Evolutionary conservation across 2,329 filamentous ascomycete genomes (phyloP).

Genomic region (Zymoseptoria crescenta): DNA sequence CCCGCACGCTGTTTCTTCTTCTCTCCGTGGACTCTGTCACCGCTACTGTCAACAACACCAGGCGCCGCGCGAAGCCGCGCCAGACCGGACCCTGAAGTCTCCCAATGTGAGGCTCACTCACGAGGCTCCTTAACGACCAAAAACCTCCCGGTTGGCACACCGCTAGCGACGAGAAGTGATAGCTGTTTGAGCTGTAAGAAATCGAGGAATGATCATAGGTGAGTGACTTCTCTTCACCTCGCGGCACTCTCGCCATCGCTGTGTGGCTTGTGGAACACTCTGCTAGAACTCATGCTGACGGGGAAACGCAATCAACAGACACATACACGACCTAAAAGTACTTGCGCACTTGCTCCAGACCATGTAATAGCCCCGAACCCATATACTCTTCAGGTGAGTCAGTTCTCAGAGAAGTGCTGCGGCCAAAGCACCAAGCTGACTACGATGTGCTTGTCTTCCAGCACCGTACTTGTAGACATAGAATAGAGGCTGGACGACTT

Average conservation of each 20-base stretch:
- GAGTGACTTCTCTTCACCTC: constrained; percentile 1
- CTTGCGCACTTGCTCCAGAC: constrained; percentile 11
- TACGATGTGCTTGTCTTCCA: not conserved
- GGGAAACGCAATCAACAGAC: constrained; percentile 7
- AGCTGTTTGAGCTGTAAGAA: not conserved
- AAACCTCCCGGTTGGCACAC: not conserved
- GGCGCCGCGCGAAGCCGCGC: not conserved
- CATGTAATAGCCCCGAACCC: constrained; percentile 25
- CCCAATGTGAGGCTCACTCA: not conserved
- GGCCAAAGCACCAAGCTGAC: not conserved
- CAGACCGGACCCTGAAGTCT: not conserved
- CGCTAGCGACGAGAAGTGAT: not conserved
- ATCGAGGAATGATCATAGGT: constrained; percentile 26
- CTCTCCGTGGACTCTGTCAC: not conserved
- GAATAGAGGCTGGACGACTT: constrained; percentile 27
- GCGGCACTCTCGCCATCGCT: not conserved
- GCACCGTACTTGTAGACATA: constrained; percentile 27
- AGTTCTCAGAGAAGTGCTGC: not conserved
- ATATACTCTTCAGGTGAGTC: constrained; percentile 14
- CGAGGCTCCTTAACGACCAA: not conserved
- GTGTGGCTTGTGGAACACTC: constrained; percentile 1
- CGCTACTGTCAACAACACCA: not conserved
- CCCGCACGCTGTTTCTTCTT: not conserved
- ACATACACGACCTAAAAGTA: constrained; percentile 19
- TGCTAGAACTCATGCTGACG: constrained; percentile 3